Base-by-base conservation (phyloP, 768 basidiomycete genomes). In the Plicaturopsis crispa region DNA sequence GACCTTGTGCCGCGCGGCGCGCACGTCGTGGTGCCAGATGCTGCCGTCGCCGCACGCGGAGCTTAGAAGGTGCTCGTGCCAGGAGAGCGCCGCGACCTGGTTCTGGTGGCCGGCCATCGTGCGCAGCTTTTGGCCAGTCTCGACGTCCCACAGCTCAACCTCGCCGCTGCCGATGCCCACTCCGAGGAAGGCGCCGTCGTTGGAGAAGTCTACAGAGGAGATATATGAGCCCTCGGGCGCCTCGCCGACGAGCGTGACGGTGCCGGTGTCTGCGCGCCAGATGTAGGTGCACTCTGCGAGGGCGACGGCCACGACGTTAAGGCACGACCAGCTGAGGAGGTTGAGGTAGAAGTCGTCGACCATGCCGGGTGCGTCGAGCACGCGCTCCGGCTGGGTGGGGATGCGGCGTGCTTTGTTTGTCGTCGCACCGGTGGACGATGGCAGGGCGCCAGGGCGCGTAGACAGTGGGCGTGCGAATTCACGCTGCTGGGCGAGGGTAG, bases 301-400 rank as follows among this genome's bases (percentile, higher is more conserved):
- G 0, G 86, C 94, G 39, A 99, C 93, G 2, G 86, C 92, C 8
- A 99, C 78, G 19, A 80, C 64, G 57, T 98, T 97, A 47, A 75
- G 75, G 30, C 72, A 73, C 24, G 84, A 85, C 96, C 96, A 99
- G 13, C 82, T 74, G 36, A 97, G 58, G 37, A 99, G 69, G 57
- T 98, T 99, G 53, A 99, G 78, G 54, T 99, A 99, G 59, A 94
- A 99, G 59, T 99, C 96, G 48, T 98, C 91, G 7, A 80, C 72
- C 71, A 87, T 81, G 5, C 89, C 89, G 1, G 92, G 92, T 0
- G 94, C 94, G 49, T 98, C 96, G 7, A 99, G 72, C 6, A 97
- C 91, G n/a, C 91, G 76, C 49, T 94, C 87, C 0, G 94, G 89
- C 17, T 80, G 77, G 0, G 86, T 85, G 0, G 91, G 75, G 38